Evolutionary conservation across 2,329 filamentous ascomycete species (phyloP).

Genomic region (Claviceps paspali): DNA sequence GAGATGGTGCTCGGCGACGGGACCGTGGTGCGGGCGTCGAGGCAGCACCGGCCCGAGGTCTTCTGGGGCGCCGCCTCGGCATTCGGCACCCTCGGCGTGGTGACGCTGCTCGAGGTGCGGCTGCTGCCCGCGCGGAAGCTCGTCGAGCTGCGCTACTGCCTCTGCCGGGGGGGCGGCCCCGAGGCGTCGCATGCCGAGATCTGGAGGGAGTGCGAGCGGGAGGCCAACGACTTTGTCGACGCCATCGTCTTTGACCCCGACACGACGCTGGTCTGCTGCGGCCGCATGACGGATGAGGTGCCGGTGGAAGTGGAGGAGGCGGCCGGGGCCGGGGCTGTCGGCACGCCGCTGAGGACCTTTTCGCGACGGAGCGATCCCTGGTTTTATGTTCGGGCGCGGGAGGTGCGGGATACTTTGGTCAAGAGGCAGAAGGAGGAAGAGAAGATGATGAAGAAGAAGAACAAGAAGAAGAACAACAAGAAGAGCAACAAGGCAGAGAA

Average conservation of each 20-base stretch:
- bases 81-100: slow-evolving; percentile 51
- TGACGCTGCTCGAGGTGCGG: slow-evolving; percentile 46
- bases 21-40: slow-evolving; percentile 39
- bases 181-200: too few relatives aligned
- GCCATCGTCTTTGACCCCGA: slow-evolving; percentile 50
- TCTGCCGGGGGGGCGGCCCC: too few relatives aligned
- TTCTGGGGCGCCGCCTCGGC: slow-evolving; percentile 51
- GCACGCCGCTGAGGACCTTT: too few relatives aligned
- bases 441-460: slow-evolving; percentile 22
- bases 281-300: slow-evolving; percentile 43
- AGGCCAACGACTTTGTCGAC: slow-evolving; percentile 53
- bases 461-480: slow-evolving; percentile 27
- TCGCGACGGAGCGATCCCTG: slow-evolving; percentile 50
- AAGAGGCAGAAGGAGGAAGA: too few relatives aligned
- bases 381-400: slow-evolving; percentile 60
- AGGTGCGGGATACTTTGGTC: slow-evolving; percentile 36
- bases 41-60: slow-evolving; percentile 32
- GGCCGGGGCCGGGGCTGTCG: too few relatives aligned
- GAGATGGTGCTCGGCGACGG: slow-evolving; percentile 59
- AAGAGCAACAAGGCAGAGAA: too few relatives aligned
- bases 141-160: slow-evolving; percentile 45
- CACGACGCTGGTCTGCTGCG: slow-evolving; percentile 48
- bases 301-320: too few relatives aligned
- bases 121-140: slow-evolving; percentile 38
- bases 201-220: slow-evolving; percentile 24